phyloP scores from a whole-genome alignment of 176 grass and related monocot genomes.

The Saccharum spontaneum region DNA sequence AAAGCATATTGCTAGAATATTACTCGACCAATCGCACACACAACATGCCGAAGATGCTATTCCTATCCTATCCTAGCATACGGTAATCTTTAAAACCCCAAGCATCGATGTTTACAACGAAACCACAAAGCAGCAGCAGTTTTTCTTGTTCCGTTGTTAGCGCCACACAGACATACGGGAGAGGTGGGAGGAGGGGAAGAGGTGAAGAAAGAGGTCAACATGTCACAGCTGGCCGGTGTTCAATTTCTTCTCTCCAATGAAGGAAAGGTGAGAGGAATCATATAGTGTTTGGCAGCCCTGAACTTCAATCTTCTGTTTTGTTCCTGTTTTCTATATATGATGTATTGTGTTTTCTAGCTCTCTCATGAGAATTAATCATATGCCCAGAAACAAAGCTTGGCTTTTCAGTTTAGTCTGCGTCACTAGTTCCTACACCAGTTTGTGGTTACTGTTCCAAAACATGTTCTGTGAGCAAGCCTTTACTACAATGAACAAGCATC shows the following conservation, averaged over 20 bases:
- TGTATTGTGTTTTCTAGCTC: neutral
- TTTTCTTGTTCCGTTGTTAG: neutral
- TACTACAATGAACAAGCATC: neutral
- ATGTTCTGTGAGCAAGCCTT: neutral
- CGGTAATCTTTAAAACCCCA: neutral
- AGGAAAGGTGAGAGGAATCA: constrained; percentile 27
- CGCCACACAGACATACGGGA: neutral
- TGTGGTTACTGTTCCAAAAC: neutral
- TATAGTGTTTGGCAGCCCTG: neutral
- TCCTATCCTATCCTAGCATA: neutral
- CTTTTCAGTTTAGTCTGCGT: neutral
- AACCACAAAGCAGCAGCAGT: neutral
- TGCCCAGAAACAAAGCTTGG: neutral
- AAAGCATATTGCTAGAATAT: constrained; percentile 42
- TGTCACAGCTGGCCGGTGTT: neutral
- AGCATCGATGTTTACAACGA: neutral
- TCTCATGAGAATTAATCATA: neutral
- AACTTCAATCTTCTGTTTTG: neutral
- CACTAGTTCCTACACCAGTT: neutral
- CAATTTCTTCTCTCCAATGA: constrained; percentile 38
- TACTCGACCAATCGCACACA: constrained; percentile 18
- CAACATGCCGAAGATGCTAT: constrained; percentile 10
- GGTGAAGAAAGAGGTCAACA: neutral
- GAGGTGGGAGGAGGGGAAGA: neutral
- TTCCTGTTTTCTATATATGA: neutral